Evolutionary conservation across 208 protist species (phyloP), one percentile per base, ranked within the genome.

Genomic region (Wallacemonas sp.): DNA sequence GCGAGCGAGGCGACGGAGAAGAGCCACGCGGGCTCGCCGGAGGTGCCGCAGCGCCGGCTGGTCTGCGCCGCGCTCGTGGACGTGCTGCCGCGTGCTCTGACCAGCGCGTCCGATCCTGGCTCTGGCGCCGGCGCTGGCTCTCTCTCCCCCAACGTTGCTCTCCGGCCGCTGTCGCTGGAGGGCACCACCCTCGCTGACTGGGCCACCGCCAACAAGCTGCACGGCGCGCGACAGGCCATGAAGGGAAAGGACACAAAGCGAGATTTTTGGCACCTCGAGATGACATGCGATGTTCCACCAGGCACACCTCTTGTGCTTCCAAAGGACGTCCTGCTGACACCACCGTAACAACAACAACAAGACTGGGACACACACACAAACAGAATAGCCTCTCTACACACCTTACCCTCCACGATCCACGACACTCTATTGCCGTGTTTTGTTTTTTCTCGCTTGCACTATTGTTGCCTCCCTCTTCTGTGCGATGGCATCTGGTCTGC

Each of bases 171-270:
- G n/a, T 32, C 38, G 16, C 17, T 32, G 38, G 9, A 29, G 4
- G 57, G 24, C 30, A 4, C 3, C 19, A 36, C 19, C 21, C 39
- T 49, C 23, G n/a, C 34, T 44, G 57, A 48, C 4, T 63, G 57
- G 41, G 57, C 41, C 6, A 29, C 57, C 11, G 9, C n/a, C 9
- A 5, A 58, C 52, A 58, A 39, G 19, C n/a, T 80, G 8, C 44
- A 43, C 5, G 74, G 74, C 23, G 74, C 60, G 8, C 62, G 74
- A 4, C 74, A 80, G 61, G 47, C 47, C 2, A 44, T 80, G 17
- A 1, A 33, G 30, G 54, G 27, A 1, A 70, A 80, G 44, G 55
- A 74, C 12, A 60, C 60, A 16, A 55, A 41, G n/a, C 61, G 26
- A 30, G 11, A n/a, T 5, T 75, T 74, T 36, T 80, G 61, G 74